phyloP scores from a whole-genome alignment of 371 early-diverging fungal species.

The Quaeritorhiza haematococci region DNA sequence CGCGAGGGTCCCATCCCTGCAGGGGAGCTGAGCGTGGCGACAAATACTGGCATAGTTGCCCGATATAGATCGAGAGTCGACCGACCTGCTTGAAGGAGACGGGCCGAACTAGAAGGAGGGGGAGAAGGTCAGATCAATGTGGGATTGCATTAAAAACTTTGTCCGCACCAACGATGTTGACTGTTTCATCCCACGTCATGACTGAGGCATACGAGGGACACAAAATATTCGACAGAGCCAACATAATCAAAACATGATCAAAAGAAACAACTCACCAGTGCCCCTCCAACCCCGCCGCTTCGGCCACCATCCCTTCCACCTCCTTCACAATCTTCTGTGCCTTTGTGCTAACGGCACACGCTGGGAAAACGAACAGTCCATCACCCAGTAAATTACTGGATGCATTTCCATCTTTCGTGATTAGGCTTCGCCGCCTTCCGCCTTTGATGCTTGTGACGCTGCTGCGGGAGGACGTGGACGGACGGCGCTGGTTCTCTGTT shows the following conservation, averaged over 20 bases:
- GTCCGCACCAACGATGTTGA: neutral
- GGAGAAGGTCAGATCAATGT: neutral
- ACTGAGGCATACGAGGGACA: too few species aligned
- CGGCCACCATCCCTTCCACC: slow-evolving; percentile 5
- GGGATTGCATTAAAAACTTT: too few species aligned
- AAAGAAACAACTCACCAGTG: slow-evolving; percentile 10
- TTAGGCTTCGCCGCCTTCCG: neutral
- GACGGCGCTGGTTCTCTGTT: too few species aligned
- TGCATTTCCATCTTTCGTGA: slow-evolving; percentile 4
- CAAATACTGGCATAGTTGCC: slow-evolving; percentile 48
- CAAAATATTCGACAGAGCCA: neutral
- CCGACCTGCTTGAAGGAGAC: slow-evolving; percentile 26
- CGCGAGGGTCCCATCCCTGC: too few species aligned
- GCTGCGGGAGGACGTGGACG: too few species aligned
- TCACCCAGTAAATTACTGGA: too few species aligned
- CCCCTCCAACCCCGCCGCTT: slow-evolving; percentile 10
- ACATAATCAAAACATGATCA: too few species aligned
- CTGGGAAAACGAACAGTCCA: slow-evolving; percentile 15
- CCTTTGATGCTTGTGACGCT: neutral
- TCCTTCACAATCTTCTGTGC: slow-evolving; percentile 3
- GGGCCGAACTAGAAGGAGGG: slow-evolving; percentile 3
- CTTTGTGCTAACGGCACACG: slow-evolving; percentile 16
- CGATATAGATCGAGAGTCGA: slow-evolving; percentile 49
- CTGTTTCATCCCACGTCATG: too few species aligned
- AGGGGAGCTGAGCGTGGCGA: slow-evolving; percentile 31